Evolutionary conservation across 345 rosid genomes (phyloP), one percentile per base, ranked within the genome.

Genomic region (Citrus inodora): DNA sequence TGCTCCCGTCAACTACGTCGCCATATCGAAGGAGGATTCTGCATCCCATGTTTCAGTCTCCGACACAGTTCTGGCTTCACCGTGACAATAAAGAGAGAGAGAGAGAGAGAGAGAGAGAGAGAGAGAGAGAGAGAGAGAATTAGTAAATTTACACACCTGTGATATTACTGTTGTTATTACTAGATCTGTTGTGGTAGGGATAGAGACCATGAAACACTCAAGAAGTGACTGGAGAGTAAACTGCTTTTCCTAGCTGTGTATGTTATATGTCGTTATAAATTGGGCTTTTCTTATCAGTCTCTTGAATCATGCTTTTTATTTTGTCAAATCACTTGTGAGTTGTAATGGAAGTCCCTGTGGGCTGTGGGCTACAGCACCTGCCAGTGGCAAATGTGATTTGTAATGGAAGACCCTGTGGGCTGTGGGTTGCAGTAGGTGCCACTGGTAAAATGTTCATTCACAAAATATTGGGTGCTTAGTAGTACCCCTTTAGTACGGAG

Each of bases 31-130:
- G 80, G 96, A 93, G 79, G 96, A 93, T 48, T 79, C 84, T 9
- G 89, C 87, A 55, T 91, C 95, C 68, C 94, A 87, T 62, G 87
- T 89, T 80, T 91, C 99, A 4, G 92, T 91, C 72, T 78, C 89
- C 0, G 98, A 89, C 53, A 79, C 90, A 14, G 85, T 84, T 82
- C 82, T 92, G 13, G 89, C 87, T 69, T 92, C 98, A 51, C 99
- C 98, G 2, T 96, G 86, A 86, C 68, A 37, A 80, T 42, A 63
- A 67, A 10, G 37, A 65, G 80, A 82, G 79, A 76, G 61, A 70
- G 46, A 78, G 75, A 64, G 63, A 58, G 27, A 58, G 62, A 58
- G 80, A 82, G 79, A 76, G 58, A n/a, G n/a, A n/a, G n/a, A n/a
- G n/a, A n/a, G n/a, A n/a, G n/a, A 70, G 46, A 78, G 73, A 64